Evolutionary conservation across 2,329 filamentous ascomycete genomes (phyloP).

Genomic region (Shiraia bambusicola): DNA sequence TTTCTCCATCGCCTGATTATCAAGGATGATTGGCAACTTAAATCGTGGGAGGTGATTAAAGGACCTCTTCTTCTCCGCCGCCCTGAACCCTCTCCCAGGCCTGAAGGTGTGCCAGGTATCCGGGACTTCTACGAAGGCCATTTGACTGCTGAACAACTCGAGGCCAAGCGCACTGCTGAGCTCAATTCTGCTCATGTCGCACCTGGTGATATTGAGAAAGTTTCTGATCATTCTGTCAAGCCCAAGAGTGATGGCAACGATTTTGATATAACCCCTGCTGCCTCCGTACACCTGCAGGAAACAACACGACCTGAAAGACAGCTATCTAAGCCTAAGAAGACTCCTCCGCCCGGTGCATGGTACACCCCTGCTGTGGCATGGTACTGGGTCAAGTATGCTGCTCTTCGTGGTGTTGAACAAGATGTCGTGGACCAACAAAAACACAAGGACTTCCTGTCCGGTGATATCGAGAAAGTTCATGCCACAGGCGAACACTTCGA

Average conservation of each 20-base stretch:
- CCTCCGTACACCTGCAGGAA: background rate
- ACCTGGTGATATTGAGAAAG: slow-evolving; percentile 31
- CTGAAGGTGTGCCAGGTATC: slow-evolving; percentile 46
- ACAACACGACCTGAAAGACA: slow-evolving; percentile 5
- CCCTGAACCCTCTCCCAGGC: slow-evolving; percentile 43
- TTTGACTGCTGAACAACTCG: slow-evolving; percentile 54
- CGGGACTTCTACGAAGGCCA: slow-evolving; percentile 61
- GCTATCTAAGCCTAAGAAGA: slow-evolving; percentile 23
- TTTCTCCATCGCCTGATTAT: slow-evolving; percentile 62
- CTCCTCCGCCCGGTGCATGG: slow-evolving; percentile 45
- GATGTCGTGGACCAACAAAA: slow-evolving; percentile 50
- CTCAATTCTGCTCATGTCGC: slow-evolving; percentile 4
- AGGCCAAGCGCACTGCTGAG: slow-evolving; percentile 23
- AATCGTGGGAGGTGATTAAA: slow-evolving; percentile 55
- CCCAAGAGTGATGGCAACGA: slow-evolving; percentile 13
- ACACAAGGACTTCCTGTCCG: slow-evolving; percentile 51
- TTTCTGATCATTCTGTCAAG: slow-evolving; percentile 9
- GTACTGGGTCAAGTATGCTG: slow-evolving; percentile 42
- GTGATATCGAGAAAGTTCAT: slow-evolving; percentile 58
- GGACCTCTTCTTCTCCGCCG: slow-evolving; percentile 56
- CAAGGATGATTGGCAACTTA: slow-evolving; percentile 62
- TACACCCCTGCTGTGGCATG: slow-evolving; percentile 41
- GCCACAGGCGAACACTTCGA: slow-evolving; percentile 61
- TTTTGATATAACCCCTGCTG: slow-evolving; percentile 13
- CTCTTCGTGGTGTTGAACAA: slow-evolving; percentile 55